Conservation (phyloP, 2,329 filamentous ascomycete genomes). For the Fusarium chlamydosporum region DNA sequence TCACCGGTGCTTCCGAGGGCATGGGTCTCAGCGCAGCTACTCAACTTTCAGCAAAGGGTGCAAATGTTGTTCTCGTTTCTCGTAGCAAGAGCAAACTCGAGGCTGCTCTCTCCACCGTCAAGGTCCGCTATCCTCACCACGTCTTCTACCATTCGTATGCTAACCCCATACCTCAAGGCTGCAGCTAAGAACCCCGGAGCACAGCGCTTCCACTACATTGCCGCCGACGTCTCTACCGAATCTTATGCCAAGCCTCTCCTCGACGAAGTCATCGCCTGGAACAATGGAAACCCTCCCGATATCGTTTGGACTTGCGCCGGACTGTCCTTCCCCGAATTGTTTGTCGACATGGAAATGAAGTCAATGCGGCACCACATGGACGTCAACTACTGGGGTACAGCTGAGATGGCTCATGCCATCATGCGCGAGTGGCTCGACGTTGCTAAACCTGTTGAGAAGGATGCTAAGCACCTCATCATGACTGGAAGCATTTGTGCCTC, state of each 20-base stretch:
- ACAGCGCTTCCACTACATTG: conserved; percentile 87
- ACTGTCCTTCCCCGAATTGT: conserved; percentile 79
- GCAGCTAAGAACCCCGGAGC: conserved; percentile 73
- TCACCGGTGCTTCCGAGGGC: conserved; percentile 94
- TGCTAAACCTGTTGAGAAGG: conserved; percentile 58
- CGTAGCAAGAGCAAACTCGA: conserved; percentile 83
- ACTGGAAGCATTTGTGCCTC: conserved; percentile 84
- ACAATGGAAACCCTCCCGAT: conserved; percentile 79
- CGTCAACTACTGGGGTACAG: conserved; percentile 88
- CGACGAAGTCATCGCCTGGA: conserved; percentile 82
- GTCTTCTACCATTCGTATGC: neutral
- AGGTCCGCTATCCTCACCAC: conserved; percentile 60
- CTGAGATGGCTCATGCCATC: conserved; percentile 87
- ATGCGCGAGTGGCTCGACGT: conserved; percentile 79
- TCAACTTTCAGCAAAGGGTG: conserved; percentile 84
- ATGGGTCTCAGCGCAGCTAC: conserved; percentile 85
- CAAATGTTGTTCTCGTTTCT: conserved; percentile 87
- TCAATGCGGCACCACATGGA: conserved; percentile 86
- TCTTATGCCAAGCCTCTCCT: conserved; percentile 79
- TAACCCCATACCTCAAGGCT: conserved; percentile 61
- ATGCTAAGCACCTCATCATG: conserved; percentile 85
- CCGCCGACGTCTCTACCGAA: conserved; percentile 81
- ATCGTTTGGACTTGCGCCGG: conserved; percentile 94
- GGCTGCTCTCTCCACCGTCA: conserved; percentile 74
- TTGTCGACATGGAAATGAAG: conserved; percentile 78